Conservation (phyloP, 345 rosid species). For the Syzygium oleosum region DNA sequence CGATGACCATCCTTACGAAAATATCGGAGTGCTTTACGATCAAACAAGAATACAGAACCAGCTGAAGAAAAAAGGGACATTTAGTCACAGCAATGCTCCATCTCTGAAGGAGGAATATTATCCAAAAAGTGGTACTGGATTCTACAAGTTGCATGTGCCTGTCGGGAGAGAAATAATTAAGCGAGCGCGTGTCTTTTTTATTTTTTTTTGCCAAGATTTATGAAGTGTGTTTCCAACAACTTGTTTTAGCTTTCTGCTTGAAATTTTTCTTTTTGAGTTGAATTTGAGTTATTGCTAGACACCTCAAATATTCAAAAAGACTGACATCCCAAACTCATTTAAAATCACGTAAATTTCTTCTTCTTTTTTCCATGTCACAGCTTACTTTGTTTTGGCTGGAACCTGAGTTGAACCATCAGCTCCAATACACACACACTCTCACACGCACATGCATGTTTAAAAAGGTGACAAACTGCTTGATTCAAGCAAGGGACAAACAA, state of each 20-base stretch:
- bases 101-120: not conserved
- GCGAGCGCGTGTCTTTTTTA: not conserved
- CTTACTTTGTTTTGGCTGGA: not conserved
- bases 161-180: not conserved
- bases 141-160: not conserved
- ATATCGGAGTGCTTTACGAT: slow-evolving; percentile 78
- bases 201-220: not conserved
- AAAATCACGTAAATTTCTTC: not conserved
- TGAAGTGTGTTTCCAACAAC: not conserved
- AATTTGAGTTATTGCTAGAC: not conserved
- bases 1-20: slow-evolving; percentile 86
- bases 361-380: not conserved
- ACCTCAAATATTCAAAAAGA: not conserved
- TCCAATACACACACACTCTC: not conserved
- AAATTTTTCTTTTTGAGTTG: not conserved
- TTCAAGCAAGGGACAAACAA: not conserved
- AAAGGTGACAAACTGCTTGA: not conserved
- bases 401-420: not conserved
- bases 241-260: not conserved
- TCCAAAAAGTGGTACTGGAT: not conserved
- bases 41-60: slow-evolving; percentile 79
- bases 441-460: not conserved
- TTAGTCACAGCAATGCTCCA: slow-evolving; percentile 7
- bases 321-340: not conserved
- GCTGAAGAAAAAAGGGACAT: slow-evolving; percentile 35